phyloP scores from a whole-genome alignment of 148 eudicot genomes.

The Heliamphora exappendiculata region DNA sequence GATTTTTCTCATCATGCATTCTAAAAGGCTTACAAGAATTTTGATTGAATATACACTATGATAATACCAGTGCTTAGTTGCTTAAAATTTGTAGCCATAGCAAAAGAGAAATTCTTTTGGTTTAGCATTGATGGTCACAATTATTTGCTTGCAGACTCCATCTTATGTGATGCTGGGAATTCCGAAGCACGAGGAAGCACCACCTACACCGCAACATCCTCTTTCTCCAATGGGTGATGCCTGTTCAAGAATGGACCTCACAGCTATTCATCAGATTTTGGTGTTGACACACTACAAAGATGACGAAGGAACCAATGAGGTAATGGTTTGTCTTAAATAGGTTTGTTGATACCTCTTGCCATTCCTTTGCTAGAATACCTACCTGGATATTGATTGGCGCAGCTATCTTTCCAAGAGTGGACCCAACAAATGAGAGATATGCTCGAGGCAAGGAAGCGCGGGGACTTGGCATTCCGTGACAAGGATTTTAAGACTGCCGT shows the following conservation, averaged over 20 bases:
- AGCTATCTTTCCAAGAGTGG: slow-evolving; percentile 99
- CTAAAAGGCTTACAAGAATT: background rate
- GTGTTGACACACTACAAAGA: slow-evolving; percentile 81
- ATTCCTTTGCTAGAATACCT: slow-evolving; percentile 4
- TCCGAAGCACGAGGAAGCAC: slow-evolving; percentile 72
- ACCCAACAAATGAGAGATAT: slow-evolving; percentile 97
- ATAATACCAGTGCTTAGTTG: background rate
- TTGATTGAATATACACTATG: background rate
- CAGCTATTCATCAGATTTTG: slow-evolving; percentile 88
- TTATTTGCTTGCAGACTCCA: slow-evolving; percentile 45
- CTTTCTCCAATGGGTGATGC: slow-evolving; percentile 97
- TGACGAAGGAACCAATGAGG: slow-evolving; percentile 95
- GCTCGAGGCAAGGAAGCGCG: slow-evolving; percentile 93
- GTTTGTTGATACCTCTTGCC: background rate
- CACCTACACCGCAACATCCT: slow-evolving; percentile 64
- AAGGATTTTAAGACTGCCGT: slow-evolving; percentile 86
- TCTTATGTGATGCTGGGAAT: slow-evolving; percentile 79
- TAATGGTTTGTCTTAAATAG: slow-evolving; percentile 17
- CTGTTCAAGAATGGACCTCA: slow-evolving; percentile 85
- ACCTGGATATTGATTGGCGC: slow-evolving; percentile 11
- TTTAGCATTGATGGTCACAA: background rate
- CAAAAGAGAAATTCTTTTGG: background rate
- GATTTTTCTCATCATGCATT: background rate
- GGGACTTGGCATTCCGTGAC: slow-evolving; percentile 94
- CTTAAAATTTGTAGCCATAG: background rate